Evolutionary conservation across 352 stramenopile species (phyloP), one percentile per base, ranked within the genome.

Genomic region (Pythium insidiosum): DNA sequence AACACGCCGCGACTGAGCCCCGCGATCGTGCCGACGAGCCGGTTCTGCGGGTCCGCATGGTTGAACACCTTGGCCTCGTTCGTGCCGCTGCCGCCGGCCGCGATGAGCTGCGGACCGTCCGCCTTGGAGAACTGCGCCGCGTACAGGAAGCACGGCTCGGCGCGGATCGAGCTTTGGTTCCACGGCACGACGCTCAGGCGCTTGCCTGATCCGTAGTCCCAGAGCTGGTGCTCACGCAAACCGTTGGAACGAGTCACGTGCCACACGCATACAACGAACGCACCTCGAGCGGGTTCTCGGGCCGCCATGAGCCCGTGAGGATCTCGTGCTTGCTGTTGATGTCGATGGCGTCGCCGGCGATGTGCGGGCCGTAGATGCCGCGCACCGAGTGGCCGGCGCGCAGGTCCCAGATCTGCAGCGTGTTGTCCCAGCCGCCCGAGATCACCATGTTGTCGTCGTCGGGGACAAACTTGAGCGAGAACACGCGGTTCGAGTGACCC

Each of bases 31-130:
- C 85, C 85, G 4, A 96, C 72, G 9, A 94, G 66, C 3, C 39
- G 37, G 34, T 63, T 57, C 46, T 50, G 45, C 20, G 47, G n/a
- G n/a, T n/a, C 48, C 36, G 67, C 51, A 30, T 82, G 78, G 55
- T 95, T 90, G 43, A 96, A 96, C 12, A 96, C 80, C 43, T 95
- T 94, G 35, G 84, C 82, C 56, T 96, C 87, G 58, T 96, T 96
- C 20, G 78, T 86, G 10, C 83, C 82, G 41, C 80, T 95, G 18
- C 87, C 85, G 31, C 87, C 87, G 5, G 80, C 87, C 2, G 78
- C 83, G 39, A 96, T 81, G 15, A 95, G 75, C 39, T 83, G 47
- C 12, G 23, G 59, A 15, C 57, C 68, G 21, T 60, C 58, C 15
- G 65, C 76, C 33, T 90, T 92, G 22, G 64, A 75, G 60, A 96